Evolutionary conservation across 805 yeast species (phyloP).

Genomic region (Cyberlindnera japonica): DNA sequence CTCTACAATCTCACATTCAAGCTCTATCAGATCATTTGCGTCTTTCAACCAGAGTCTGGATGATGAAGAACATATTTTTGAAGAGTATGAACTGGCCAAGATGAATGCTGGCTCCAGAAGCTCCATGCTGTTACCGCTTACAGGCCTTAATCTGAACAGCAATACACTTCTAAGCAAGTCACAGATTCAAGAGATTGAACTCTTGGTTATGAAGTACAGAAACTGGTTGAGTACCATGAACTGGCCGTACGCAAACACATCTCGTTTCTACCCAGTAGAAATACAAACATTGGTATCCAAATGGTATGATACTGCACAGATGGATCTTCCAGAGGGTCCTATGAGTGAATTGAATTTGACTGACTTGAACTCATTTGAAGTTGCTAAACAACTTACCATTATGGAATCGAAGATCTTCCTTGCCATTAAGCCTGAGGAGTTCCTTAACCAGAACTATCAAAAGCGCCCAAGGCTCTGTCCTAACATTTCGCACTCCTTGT

Average conservation of each 20-base stretch:
- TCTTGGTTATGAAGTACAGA: conserved; percentile 49
- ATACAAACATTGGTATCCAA: conserved; percentile 32
- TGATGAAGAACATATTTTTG: conserved; percentile 46
- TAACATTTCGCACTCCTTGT: conserved; percentile 55
- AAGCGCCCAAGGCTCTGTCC: conserved; percentile 58
- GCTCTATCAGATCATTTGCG: conserved; percentile 29
- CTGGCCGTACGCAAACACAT: conserved; percentile 23
- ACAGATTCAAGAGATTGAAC: conserved; percentile 38
- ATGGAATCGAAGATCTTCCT: conserved; percentile 68
- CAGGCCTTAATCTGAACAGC: conserved; percentile 24
- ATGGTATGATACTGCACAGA: conserved; percentile 55
- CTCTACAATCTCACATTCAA: conserved; percentile 36
- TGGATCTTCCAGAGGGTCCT: conserved; percentile 24
- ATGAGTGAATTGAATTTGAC: conserved; percentile 18
- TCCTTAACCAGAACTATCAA: conserved; percentile 59
- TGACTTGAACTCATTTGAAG: conserved; percentile 63
- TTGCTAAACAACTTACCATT: conserved; percentile 73
- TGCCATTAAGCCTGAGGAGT: conserved; percentile 59
- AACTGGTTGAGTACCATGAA: conserved; percentile 35
- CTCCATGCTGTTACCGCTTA: conserved; percentile 31
- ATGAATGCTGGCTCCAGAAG: conserved; percentile 40
- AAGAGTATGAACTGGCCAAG: conserved; percentile 53
- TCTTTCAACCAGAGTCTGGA: conserved; percentile 29
- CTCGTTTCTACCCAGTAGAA: conserved; percentile 25
- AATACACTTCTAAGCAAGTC: conserved; percentile 24